Conservation (phyloP, 139 green algal species). For the Volvox reticuliferus region DNA sequence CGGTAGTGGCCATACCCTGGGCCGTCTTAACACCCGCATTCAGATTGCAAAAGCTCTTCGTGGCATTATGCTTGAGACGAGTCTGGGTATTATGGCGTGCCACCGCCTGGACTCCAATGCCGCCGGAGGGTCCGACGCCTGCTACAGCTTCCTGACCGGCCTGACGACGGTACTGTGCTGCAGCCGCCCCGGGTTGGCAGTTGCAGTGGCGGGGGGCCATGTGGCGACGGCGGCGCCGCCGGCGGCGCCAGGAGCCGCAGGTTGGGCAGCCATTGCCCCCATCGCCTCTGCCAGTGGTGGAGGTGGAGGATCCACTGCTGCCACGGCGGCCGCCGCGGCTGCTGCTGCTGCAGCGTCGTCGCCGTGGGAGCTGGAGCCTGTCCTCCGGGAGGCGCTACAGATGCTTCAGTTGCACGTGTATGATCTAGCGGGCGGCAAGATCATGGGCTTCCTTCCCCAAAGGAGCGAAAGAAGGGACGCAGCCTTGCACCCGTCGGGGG, state of each 20-base stretch:
- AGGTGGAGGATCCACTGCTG: neutral
- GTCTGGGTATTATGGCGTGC: neutral
- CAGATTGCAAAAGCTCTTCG: neutral
- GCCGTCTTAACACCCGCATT: conserved; percentile 7
- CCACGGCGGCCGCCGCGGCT: neutral
- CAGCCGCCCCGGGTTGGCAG: conserved; percentile 37
- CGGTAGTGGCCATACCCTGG: neutral
- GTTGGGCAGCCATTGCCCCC: neutral
- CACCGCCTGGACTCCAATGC: neutral
- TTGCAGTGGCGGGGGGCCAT: neutral
- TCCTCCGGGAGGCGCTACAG: conserved; percentile 17
- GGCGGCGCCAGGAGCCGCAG: neutral
- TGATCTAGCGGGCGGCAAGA: neutral
- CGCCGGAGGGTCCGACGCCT: neutral
- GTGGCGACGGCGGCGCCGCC: neutral
- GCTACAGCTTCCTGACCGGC: neutral
- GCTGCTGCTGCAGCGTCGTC: neutral
- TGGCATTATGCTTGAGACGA: neutral
- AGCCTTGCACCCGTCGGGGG: too few species aligned
- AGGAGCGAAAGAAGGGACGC: too few species aligned
- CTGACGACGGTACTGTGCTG: conserved; percentile 4
- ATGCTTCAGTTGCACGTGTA: conserved; percentile 3
- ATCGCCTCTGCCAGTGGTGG: neutral
- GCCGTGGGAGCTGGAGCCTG: conserved; percentile 13
- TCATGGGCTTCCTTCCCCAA: neutral